Evolutionary conservation across 768 basidiomycete species (phyloP).

Genomic region (Pleurotus tuoliensis): DNA sequence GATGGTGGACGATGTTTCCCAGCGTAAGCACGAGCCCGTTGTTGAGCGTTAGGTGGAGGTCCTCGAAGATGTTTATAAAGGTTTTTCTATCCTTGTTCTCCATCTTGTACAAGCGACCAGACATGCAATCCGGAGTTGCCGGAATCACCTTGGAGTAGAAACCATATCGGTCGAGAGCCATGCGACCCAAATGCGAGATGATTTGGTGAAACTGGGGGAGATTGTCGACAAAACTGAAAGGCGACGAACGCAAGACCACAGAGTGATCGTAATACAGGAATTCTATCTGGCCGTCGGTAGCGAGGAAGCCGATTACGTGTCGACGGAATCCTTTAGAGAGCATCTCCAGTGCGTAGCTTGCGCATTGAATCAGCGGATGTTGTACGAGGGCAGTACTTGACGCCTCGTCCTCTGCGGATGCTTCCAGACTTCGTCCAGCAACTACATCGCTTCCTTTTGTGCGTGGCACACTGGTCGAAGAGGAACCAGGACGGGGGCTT

Average conservation of each 20-base stretch:
- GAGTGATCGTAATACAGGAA: conserved; percentile 17
- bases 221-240: conserved; percentile 8
- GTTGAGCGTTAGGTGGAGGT: neutral
- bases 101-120: neutral
- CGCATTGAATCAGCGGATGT: conserved; percentile 13
- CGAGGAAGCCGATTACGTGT: conserved; percentile 15
- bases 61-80: neutral
- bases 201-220: no score
- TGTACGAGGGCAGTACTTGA: neutral
- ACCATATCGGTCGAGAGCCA: neutral
- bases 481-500: no score
- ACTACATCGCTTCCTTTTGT: neutral
- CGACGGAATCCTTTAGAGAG: conserved; percentile 17
- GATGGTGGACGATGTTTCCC: neutral
- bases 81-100: neutral
- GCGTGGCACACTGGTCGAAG: neutral
- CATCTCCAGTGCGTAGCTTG: conserved; percentile 22
- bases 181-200: neutral
- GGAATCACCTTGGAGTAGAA: neutral
- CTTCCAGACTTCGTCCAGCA: neutral
- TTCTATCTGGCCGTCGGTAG: conserved; percentile 14
- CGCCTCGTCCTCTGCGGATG: neutral
- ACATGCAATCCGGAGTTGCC: neutral
- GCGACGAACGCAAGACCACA: conserved; percentile 12
- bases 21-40: neutral